phyloP scores from a whole-genome alignment of 2,329 filamentous ascomycete genomes.

The Pseudogymnoascus verrucosus region DNA sequence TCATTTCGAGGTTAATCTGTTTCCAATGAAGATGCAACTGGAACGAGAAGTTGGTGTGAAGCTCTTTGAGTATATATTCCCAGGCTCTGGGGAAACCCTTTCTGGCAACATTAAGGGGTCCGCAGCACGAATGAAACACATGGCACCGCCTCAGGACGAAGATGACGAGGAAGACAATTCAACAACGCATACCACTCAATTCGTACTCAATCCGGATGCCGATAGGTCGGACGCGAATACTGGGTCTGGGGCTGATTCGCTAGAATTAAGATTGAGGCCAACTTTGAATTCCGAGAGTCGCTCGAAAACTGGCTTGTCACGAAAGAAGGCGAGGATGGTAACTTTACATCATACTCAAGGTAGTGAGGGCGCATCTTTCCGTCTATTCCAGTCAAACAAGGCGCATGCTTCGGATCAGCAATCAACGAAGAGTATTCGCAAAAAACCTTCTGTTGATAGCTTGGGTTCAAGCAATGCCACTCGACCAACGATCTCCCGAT shows the following conservation, averaged over 20 bases:
- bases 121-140: conserved; percentile 52
- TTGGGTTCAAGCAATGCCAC: conserved; percentile 20
- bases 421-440: conserved; percentile 19
- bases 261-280: conserved; percentile 75
- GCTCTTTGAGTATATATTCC: conserved; percentile 96
- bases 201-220: conserved; percentile 14
- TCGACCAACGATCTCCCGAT: conserved; percentile 21
- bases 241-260: conserved; percentile 38
- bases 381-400: conserved; percentile 34
- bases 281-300: conserved; percentile 57
- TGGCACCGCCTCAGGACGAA: conserved; percentile 32
- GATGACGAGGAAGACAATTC: conserved; percentile 26
- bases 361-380: conserved; percentile 32
- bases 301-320: conserved; percentile 15
- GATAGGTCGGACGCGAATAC: conserved; percentile 45
- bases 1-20: conserved; percentile 88
- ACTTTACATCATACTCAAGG: conserved; percentile 22
- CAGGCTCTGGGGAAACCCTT: conserved; percentile 50
- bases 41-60: conserved; percentile 89
- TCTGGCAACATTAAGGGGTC: conserved; percentile 42
- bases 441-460: conserved; percentile 27
- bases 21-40: conserved; percentile 87
- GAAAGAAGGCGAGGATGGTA: conserved; percentile 15
- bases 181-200: conserved; percentile 17
- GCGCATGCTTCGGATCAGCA: conserved; percentile 17